Conservation (phyloP, 2,329 filamentous ascomycete genomes). For the Hymenoscyphus salicellus region DNA sequence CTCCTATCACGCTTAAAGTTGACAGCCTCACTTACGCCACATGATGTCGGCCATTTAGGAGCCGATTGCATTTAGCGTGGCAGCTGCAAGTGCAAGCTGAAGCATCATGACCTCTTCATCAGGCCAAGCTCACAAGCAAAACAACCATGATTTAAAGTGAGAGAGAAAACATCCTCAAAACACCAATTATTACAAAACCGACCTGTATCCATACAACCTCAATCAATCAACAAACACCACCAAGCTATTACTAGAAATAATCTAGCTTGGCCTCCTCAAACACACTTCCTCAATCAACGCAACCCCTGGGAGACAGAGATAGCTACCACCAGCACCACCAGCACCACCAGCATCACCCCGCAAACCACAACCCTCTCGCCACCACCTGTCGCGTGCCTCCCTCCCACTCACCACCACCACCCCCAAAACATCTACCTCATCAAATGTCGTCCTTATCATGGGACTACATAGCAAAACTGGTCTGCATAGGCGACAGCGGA, state of each 20-base stretch:
- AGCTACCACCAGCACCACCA: not conserved
- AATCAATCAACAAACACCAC: not conserved
- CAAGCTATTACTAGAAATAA: not conserved
- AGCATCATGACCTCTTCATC: not conserved
- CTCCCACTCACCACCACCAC: slow-evolving; percentile 6
- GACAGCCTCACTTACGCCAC: not conserved
- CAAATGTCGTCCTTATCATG: slow-evolving; percentile 67
- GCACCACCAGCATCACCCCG: not conserved
- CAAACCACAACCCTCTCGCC: not conserved
- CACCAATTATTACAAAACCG: not conserved
- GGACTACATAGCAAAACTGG: slow-evolving; percentile 99
- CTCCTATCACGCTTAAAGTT: not conserved
- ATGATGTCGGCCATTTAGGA: not conserved
- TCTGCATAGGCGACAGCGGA: slow-evolving; percentile 94
- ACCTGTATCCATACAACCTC: not conserved
- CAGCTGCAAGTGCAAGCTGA: not conserved
- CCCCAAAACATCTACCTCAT: too few relatives aligned
- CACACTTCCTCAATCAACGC: not conserved
- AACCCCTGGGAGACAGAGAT: not conserved
- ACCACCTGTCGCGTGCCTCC: slow-evolving; percentile 9
- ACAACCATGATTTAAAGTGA: not conserved
- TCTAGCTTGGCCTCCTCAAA: not conserved
- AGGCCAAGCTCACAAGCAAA: slow-evolving; percentile 1
- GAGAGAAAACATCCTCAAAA: not conserved
- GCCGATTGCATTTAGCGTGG: not conserved